Base-by-base conservation (phyloP, 257 asterid genomes). In the Solanum chilense region DNA sequence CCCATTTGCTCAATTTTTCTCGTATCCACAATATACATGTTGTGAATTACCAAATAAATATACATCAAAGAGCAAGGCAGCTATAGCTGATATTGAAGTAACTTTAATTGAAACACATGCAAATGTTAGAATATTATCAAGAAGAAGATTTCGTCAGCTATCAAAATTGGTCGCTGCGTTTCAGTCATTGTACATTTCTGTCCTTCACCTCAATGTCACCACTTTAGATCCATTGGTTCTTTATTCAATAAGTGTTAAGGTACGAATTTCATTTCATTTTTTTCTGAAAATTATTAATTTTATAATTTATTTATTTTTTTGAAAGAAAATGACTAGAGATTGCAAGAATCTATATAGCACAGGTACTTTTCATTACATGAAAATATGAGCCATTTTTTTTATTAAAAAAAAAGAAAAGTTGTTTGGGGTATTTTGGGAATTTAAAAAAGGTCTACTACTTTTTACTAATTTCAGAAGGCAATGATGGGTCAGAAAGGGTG, bases 171-270 rank as follows among this genome's bases (percentile, higher is more conserved):
- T 96, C 45, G 94, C 93, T 27, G 92, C 95, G 0, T 93, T 97
- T 44, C 98, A 96, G 9, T 88, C 98, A 6, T 58, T 96, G 77
- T 87, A 85, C 49, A 96, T 97, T 84, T 87, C 93, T 71, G 90
- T 96, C 35, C 99, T 97, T 66, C 99, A 97, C 91, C 98, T 97
- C 87, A 96, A 94, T 85, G 94, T 96, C 85, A 93, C 98, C 85
- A 93, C 99, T 6, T 90, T 96, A 69, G 97, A 95, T 90, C 90
- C 94, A 6, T 92, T 94, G 86, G 98, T 96, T 74, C 98, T 97
- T 86, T 97, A 97, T 92, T 97, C 99, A 60, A 91, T 97, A 77
- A 97, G 98, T 74, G 97, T 98, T 74, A 97, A 97, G 99, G 99
- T 97, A 90, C 27, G 88, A 9, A 37, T 37, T 21, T 45, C 18